Percentiles rank a stretch among this genome's conserved stretches.
phyloP scores from a whole-genome alignment of 2,329 filamentous ascomycete species.

The Ceratocystis variospora region DNA sequence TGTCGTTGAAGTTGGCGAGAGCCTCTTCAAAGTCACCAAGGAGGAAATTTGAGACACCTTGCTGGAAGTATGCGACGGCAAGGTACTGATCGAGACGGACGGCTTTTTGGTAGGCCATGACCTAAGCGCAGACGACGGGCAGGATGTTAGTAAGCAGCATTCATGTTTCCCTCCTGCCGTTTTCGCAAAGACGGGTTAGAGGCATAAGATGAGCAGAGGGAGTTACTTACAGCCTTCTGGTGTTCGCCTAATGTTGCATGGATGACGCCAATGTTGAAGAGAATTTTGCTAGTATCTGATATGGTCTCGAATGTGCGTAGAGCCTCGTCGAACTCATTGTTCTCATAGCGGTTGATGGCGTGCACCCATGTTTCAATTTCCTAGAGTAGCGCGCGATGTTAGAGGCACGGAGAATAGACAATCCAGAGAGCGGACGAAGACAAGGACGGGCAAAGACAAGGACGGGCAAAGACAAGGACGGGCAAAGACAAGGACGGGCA shows the following conservation, averaged over 20 bases:
- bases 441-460: background rate
- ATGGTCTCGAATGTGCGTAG: slow-evolving; percentile 74
- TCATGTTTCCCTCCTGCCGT: background rate
- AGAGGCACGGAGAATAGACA: background rate
- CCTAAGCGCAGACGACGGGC: slow-evolving; percentile 36
- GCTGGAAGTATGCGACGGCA: slow-evolving; percentile 94
- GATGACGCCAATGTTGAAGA: slow-evolving; percentile 97
- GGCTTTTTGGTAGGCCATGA: slow-evolving; percentile 87
- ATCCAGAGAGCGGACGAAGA: background rate
- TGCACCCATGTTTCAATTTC: slow-evolving; percentile 99
- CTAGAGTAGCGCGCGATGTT: slow-evolving; percentile 32
- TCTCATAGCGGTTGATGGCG: slow-evolving; percentile 84
- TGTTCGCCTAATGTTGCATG: slow-evolving; percentile 93
- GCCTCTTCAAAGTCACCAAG: slow-evolving; percentile 96
- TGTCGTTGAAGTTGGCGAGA: slow-evolving; percentile 96
- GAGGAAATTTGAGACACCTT: slow-evolving; percentile 95
- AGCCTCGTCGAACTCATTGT: slow-evolving; percentile 90
- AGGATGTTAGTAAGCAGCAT: slow-evolving; percentile 20
- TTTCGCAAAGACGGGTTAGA: background rate
- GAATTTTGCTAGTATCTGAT: slow-evolving; percentile 89
- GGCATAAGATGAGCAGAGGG: background rate
- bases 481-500: no score
- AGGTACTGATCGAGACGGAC: slow-evolving; percentile 87
- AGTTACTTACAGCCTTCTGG: slow-evolving; percentile 67
- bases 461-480: background rate